Evolutionary conservation across 805 yeast genomes (phyloP).

Genomic region (Huiozyma sinensis): DNA sequence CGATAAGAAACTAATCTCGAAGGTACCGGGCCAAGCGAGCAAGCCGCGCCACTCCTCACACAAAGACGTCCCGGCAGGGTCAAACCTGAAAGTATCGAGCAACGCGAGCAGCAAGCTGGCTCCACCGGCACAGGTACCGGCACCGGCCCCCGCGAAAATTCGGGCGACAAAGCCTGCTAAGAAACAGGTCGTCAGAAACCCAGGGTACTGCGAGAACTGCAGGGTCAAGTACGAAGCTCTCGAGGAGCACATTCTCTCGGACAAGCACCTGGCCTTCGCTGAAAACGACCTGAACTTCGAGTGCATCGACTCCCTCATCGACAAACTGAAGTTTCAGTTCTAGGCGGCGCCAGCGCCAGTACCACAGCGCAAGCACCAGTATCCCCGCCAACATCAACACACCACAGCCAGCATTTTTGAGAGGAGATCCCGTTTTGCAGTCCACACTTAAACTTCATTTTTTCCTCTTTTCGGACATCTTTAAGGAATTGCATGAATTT

Average conservation of each 20-base stretch:
- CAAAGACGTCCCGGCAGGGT: neutral
- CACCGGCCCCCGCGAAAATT: neutral
- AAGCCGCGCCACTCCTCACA: neutral
- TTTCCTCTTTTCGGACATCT: too few relatives aligned
- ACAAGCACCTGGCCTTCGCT: conserved; percentile 73
- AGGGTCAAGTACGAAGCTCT: conserved; percentile 71
- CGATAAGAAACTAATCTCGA: conserved; percentile 14
- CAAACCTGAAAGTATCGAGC: neutral
- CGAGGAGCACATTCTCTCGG: conserved; percentile 60
- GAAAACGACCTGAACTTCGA: conserved; percentile 56
- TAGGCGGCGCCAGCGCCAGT: conserved; percentile 5
- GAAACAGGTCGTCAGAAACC: conserved; percentile 18
- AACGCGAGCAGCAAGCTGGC: neutral
- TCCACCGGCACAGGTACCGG: neutral
- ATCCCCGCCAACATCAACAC: too few relatives aligned
- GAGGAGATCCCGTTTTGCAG: too few relatives aligned
- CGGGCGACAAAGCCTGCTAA: neutral
- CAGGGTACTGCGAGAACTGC: conserved; percentile 94
- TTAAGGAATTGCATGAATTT: too few relatives aligned
- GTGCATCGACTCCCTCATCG: conserved; percentile 66
- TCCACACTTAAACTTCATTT: too few relatives aligned
- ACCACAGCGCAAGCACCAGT: too few relatives aligned
- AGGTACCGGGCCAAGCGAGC: neutral
- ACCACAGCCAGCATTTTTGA: too few relatives aligned
- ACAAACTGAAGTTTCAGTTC: conserved; percentile 26